Evolutionary conservation across 331 rosid species (phyloP).

Genomic region (Arachis monticola): DNA sequence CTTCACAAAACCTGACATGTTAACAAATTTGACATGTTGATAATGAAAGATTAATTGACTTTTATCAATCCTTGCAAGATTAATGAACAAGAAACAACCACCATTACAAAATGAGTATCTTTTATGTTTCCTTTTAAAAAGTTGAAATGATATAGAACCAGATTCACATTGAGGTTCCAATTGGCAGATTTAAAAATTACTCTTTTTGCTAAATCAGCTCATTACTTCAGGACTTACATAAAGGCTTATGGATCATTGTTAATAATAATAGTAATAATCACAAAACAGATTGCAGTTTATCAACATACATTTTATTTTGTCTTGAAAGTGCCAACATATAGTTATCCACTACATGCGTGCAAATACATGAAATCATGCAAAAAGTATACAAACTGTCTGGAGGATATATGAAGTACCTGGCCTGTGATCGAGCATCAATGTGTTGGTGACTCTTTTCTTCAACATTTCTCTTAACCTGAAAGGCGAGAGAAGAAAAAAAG

Average conservation of each 20-base stretch:
- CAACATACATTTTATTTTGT: not conserved
- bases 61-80: not conserved
- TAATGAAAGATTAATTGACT: not conserved
- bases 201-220: not conserved
- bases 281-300: not conserved
- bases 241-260: not conserved
- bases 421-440: conserved; percentile 90
- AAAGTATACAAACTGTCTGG: conserved; percentile 19
- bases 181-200: not conserved
- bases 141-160: not conserved
- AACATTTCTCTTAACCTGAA: conserved; percentile 68
- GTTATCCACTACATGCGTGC: conserved; percentile 11
- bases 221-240: not conserved
- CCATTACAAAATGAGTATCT: not conserved
- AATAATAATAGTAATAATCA: no score
- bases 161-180: not conserved
- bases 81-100: not conserved
- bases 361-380: conserved; percentile 12
- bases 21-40: not conserved
- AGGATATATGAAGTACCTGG: conserved; percentile 61
- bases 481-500: conserved; percentile 23
- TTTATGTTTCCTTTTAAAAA: not conserved
- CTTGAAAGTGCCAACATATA: not conserved
- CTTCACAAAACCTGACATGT: not conserved
- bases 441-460: conserved; percentile 71